phyloP scores from a whole-genome alignment of 495 filamentous ascomycete species.

The Aspergillus homomorphus region DNA sequence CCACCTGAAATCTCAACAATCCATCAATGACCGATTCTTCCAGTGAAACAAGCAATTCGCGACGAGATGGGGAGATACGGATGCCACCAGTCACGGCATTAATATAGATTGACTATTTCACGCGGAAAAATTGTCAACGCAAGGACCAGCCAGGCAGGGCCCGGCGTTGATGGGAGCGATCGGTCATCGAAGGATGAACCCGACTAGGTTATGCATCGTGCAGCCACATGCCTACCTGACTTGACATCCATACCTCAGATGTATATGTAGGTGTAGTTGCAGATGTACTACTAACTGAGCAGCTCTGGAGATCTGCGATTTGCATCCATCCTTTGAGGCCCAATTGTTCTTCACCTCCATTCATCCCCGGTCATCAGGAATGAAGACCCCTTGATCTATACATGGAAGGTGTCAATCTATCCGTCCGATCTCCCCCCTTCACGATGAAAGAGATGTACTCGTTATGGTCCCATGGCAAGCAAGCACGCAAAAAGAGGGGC shows the following conservation, averaged over 20 bases:
- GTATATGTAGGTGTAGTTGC: neutral
- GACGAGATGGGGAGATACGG: neutral
- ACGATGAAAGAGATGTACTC: too few species aligned
- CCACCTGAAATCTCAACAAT: neutral
- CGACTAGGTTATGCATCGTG: neutral
- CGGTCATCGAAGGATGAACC: neutral
- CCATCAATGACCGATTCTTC: neutral
- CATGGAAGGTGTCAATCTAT: too few species aligned
- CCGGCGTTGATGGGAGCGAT: neutral
- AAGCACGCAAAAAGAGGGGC: constrained; percentile 10
- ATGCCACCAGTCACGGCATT: neutral
- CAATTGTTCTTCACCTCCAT: neutral
- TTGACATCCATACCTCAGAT: neutral
- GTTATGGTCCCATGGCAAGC: neutral
- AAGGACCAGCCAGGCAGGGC: neutral
- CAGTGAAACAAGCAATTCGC: constrained; percentile 2
- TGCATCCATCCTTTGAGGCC: constrained; percentile 2
- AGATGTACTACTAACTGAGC: neutral
- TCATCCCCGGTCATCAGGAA: neutral
- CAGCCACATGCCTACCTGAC: constrained; percentile 3
- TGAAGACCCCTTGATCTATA: neutral
- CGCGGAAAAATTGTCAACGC: neutral
- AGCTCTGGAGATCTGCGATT: neutral
- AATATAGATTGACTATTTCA: neutral
- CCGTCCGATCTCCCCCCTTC: too few species aligned